Conservation (phyloP, 108 stramenopile species). For the Nitzschia sp. region DNA sequence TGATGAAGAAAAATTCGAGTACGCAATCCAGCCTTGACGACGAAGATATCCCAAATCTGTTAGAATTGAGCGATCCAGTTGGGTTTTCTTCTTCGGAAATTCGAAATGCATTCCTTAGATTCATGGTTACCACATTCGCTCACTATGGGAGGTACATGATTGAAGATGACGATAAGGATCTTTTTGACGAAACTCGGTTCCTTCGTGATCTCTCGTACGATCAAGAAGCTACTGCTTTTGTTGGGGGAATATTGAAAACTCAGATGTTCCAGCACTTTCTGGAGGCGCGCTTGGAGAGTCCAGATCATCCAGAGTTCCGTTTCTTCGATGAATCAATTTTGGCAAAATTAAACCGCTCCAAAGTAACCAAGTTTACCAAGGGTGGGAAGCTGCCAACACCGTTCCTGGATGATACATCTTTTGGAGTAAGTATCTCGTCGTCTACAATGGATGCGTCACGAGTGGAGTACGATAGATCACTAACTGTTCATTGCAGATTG, state of each 20-base stretch:
- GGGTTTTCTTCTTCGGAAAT: constrained; percentile 61
- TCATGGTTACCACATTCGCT: constrained; percentile 69
- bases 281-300: constrained; percentile 55
- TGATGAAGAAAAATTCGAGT: constrained; percentile 3
- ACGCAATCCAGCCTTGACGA: constrained; percentile 15
- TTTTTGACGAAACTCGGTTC: constrained; percentile 62
- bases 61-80: constrained; percentile 40
- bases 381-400: constrained; percentile 61
- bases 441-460: not conserved
- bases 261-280: constrained; percentile 82
- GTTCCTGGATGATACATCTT: constrained; percentile 63
- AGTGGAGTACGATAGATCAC: not conserved
- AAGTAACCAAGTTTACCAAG: constrained; percentile 35
- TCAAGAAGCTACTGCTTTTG: constrained; percentile 22
- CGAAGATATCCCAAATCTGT: constrained; percentile 19
- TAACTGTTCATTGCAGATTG: constrained; percentile 14
- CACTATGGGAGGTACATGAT: constrained; percentile 54
- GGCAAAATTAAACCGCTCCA: constrained; percentile 81
- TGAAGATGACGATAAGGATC: constrained; percentile 15
- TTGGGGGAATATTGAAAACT: constrained; percentile 41
- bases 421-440: constrained; percentile 13
- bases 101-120: constrained; percentile 74
- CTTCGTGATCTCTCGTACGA: constrained; percentile 42
- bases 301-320: constrained; percentile 64
- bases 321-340: constrained; percentile 89